phyloP scores from a whole-genome alignment of 768 basidiomycete genomes.

The Kwoniella sp. region DNA sequence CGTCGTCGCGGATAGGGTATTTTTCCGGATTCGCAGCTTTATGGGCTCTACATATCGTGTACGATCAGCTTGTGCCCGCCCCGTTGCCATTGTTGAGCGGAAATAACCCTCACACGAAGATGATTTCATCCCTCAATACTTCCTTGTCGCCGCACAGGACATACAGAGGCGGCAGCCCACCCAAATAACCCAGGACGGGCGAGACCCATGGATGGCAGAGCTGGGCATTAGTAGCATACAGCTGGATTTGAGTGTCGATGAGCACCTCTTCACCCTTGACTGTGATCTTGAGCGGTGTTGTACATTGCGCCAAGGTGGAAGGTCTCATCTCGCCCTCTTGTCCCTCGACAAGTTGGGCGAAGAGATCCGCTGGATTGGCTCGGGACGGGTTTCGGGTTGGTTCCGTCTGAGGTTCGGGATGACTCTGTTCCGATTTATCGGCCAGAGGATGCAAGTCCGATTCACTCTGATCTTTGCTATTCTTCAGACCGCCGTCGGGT shows the following conservation, averaged over 20 bases:
- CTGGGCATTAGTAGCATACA: constrained; percentile 80
- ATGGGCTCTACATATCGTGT: constrained; percentile 65
- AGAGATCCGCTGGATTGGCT: constrained; percentile 46
- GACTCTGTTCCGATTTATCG: constrained; percentile 33
- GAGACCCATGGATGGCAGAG: constrained; percentile 64
- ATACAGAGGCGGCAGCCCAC: constrained; percentile 83
- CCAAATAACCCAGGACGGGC: constrained; percentile 75
- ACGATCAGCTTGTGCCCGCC: background rate
- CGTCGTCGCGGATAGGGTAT: constrained; percentile 66
- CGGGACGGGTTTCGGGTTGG: constrained; percentile 33
- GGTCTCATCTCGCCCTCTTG: constrained; percentile 16
- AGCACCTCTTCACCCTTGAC: constrained; percentile 56
- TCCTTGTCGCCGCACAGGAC: constrained; percentile 87
- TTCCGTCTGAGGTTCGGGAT: constrained; percentile 45
- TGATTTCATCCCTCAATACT: constrained; percentile 86
- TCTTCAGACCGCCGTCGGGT: constrained; percentile 12
- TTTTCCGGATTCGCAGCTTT: constrained; percentile 81
- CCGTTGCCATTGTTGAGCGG: background rate
- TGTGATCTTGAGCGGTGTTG: constrained; percentile 41
- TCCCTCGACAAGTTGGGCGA: constrained; percentile 16
- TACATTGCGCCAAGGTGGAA: constrained; percentile 44
- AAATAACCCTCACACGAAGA: constrained; percentile 65
- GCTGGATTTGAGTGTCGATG: constrained; percentile 70
- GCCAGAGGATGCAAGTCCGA: constrained; percentile 41
- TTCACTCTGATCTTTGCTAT: constrained; percentile 19